phyloP scores from a whole-genome alignment of 2,329 filamentous ascomycete species.

The Corinectria fuckeliana region DNA sequence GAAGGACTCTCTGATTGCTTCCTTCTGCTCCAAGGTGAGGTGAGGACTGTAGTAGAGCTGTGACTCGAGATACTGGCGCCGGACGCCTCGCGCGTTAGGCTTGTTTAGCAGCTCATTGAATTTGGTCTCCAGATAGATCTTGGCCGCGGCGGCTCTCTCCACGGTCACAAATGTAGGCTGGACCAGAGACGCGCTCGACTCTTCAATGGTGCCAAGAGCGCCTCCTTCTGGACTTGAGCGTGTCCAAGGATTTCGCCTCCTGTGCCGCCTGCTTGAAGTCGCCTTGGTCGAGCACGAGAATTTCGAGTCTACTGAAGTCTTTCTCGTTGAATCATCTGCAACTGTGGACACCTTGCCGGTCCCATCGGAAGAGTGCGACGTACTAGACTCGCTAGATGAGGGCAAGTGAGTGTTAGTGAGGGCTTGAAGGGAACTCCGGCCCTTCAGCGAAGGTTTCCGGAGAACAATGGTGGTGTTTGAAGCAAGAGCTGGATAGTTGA shows the following conservation, averaged over 20 bases:
- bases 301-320: conserved; percentile 45
- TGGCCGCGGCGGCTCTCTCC: conserved; percentile 80
- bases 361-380: conserved; percentile 37
- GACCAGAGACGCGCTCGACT: conserved; percentile 34
- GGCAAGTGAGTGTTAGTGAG: conserved; percentile 24
- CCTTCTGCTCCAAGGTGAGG: conserved; percentile 61
- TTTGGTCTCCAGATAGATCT: conserved; percentile 84
- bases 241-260: conserved; percentile 44
- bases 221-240: conserved; percentile 45
- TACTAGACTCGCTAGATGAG: conserved; percentile 30
- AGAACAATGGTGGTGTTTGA: conserved; percentile 42
- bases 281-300: conserved; percentile 33
- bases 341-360: conserved; percentile 35
- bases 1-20: conserved; percentile 64
- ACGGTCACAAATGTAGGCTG: conserved; percentile 62
- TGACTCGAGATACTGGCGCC: conserved; percentile 45
- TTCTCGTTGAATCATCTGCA: conserved; percentile 39
- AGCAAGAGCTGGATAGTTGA: conserved; percentile 32
- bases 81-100: conserved; percentile 42
- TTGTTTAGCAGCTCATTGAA: conserved; percentile 73
- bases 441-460: conserved; percentile 27
- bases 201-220: conserved; percentile 45
- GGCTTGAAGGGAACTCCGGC: conserved; percentile 37
- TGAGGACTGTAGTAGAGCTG: conserved; percentile 63
- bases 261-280: conserved; percentile 34